phyloP scores from a whole-genome alignment of 768 basidiomycete species.

The Lentinula lateritia region DNA sequence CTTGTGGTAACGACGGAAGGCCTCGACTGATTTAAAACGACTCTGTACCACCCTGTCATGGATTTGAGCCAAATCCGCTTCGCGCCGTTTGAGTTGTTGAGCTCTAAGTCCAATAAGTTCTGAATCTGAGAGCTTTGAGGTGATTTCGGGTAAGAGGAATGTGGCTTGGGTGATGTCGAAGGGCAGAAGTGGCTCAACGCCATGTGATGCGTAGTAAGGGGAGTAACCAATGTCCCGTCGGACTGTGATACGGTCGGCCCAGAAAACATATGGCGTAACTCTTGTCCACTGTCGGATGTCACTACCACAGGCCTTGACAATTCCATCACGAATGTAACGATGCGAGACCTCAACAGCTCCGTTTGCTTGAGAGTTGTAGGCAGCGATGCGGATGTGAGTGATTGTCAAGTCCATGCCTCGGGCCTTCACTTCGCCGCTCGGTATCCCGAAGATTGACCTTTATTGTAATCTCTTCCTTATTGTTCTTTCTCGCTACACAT shows the following conservation, averaged over 20 bases:
- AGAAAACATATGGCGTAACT: constrained; percentile 19
- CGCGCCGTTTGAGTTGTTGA: too few relatives aligned
- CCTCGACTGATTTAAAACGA: not conserved
- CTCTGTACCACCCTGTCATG: not conserved
- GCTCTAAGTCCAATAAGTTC: too few relatives aligned
- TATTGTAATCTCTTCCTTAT: too few relatives aligned
- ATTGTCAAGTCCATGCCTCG: too few relatives aligned
- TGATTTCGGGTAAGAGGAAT: constrained; percentile 18
- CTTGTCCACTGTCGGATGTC: constrained; percentile 25
- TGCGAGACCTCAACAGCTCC: constrained; percentile 28
- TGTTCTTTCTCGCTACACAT: too few relatives aligned
- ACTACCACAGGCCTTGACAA: constrained; percentile 25
- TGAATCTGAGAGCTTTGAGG: constrained; percentile 9
- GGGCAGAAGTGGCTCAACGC: constrained; percentile 14
- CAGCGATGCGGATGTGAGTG: constrained; percentile 31
- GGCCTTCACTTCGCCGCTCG: too few relatives aligned
- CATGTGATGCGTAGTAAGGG: constrained; percentile 22
- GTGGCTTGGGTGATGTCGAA: constrained; percentile 13
- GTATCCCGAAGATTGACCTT: too few relatives aligned
- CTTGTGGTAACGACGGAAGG: not conserved
- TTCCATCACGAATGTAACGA: constrained; percentile 18
- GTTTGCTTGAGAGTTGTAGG: constrained; percentile 36
- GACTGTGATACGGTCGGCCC: constrained; percentile 24
- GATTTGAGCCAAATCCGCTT: not conserved
- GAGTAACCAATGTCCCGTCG: constrained; percentile 20